Evolutionary conservation across 2,329 filamentous ascomycete genomes (phyloP).

Genomic region (Thielaviopsis euricoi): DNA sequence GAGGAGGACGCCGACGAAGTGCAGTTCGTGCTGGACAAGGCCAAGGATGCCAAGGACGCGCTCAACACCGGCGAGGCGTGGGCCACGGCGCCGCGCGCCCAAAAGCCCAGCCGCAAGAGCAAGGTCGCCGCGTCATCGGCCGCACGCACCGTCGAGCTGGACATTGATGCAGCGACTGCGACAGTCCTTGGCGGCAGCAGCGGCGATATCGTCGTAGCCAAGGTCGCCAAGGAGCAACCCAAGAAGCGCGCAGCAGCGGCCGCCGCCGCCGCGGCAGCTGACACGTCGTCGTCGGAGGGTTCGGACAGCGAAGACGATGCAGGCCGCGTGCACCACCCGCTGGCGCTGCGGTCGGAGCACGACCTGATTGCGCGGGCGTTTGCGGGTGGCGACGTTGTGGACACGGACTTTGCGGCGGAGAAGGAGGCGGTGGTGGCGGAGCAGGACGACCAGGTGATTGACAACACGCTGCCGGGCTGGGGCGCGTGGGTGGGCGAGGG

Average conservation of each 20-base stretch:
- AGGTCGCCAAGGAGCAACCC: neutral
- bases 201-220: neutral
- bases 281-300: conserved; percentile 6
- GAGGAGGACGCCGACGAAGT: conserved; percentile 14
- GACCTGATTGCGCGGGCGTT: conserved; percentile 70
- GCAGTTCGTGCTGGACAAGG: conserved; percentile 14
- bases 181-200: conserved; percentile 1
- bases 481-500: conserved; percentile 81
- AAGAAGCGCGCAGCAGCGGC: neutral
- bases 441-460: conserved; percentile 68
- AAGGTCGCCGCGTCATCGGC: conserved; percentile 10
- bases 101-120: conserved; percentile 18
- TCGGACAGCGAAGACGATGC: conserved; percentile 14
- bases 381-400: conserved; percentile 73
- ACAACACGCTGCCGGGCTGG: conserved; percentile 85
- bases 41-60: conserved; percentile 1
- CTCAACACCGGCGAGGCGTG: conserved; percentile 7
- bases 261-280: neutral
- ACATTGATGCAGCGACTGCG: conserved; percentile 8
- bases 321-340: conserved; percentile 25
- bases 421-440: conserved; percentile 56
- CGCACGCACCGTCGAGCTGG: conserved; percentile 3
- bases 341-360: conserved; percentile 38
- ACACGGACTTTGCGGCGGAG: conserved; percentile 63
- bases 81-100: conserved; percentile 13